Evolutionary conservation across 805 yeast species (phyloP), one percentile per base, ranked within the genome.

Genomic region (Pichia ethanolica): DNA sequence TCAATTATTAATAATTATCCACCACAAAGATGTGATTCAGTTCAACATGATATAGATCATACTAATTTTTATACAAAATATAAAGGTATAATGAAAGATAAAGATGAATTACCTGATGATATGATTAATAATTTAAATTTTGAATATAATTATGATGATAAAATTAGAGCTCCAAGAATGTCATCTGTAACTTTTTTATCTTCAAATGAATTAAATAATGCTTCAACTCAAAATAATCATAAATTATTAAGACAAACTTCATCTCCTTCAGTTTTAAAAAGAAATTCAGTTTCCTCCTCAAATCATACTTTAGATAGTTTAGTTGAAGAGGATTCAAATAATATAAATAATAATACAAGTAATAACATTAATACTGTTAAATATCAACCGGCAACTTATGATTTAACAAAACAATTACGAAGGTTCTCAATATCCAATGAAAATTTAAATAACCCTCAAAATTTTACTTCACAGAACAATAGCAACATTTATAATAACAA

Each of bases 151-250:
- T 77, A 76, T 54, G 78, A 77, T 54, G 79, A 77, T 51, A 77
- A 75, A 56, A 78, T 77, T 44, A 60, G 82, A 50, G 79, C 80
- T 35, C 82, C 82, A 10, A 59, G 80, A 45, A 73, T 76, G 77
- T 67, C 72, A n/a, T 47, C 61, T 5, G 62, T 56, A 11, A 58
- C 68, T 40, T 48, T 63, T 2, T 44, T 58, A n/a, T 43, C 45
- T 30, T 56, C 54, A 42, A 55, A 42, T 20, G 51, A 50, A 35
- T 26, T n/a, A 26, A 25, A n/a, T 7, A n/a, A 14, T 9, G 25
- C 14, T 28, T 25, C 30, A 25, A 25, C 55, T 12, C 40, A 30
- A 3, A 27, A 13, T 7, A 11, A 28, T 3, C 33, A 26, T n/a
- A 39, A 20, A 30, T 20, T 35, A 1, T 6, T 5, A 25, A 46